A percentile compares a stretch with the other conserved stretches of the same genome.
Conservation (phyloP, 2,329 filamentous ascomycete species). For the Myotisia sp. region DNA sequence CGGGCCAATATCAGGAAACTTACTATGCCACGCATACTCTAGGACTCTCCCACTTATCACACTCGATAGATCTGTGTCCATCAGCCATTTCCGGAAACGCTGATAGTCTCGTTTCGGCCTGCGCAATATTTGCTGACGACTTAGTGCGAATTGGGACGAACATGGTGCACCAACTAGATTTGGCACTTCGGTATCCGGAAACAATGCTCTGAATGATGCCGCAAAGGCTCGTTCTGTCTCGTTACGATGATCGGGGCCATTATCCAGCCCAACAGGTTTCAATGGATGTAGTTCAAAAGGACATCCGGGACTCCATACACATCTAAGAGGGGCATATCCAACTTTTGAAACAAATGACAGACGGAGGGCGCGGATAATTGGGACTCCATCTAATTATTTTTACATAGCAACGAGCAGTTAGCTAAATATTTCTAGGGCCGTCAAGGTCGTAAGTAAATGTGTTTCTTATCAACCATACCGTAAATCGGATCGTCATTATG, state of each 20-base stretch:
- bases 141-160: conserved; percentile 43
- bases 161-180: conserved; percentile 37
- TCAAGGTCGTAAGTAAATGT: not conserved
- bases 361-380: conserved; percentile 37
- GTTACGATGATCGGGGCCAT: conserved; percentile 29
- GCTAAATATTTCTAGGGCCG: not conserved
- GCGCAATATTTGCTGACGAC: conserved; percentile 33
- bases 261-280: conserved; percentile 27
- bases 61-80: conserved; percentile 34
- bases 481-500: conserved; percentile 42
- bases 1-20: conserved; percentile 15
- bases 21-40: conserved; percentile 49
- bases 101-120: conserved; percentile 37
- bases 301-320: conserved; percentile 40
- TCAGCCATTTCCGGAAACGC: conserved; percentile 36
- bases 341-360: conserved; percentile 35
- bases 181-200: conserved; percentile 28
- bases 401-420: not conserved
- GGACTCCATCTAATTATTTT: conserved; percentile 29
- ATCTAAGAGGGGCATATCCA: conserved; percentile 43
- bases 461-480: conserved; percentile 11
- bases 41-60: conserved; percentile 39
- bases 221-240: conserved; percentile 39
- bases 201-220: conserved; percentile 36
- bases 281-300: conserved; percentile 34